Conservation (phyloP, 2,329 filamentous ascomycete genomes). For the Westerdykella sp. region DNA sequence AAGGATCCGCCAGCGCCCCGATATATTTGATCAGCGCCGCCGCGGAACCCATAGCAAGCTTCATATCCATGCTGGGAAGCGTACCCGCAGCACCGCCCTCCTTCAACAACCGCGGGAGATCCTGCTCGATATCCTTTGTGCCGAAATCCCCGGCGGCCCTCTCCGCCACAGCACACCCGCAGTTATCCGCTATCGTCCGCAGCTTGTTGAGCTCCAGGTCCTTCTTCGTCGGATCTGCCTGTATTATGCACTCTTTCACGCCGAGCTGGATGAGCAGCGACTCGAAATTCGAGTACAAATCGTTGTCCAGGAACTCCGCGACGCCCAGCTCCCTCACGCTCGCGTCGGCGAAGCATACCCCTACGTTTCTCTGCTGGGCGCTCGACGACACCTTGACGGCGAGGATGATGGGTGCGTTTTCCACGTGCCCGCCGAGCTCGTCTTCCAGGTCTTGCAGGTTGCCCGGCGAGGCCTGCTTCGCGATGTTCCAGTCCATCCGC, state of each 20-base stretch:
- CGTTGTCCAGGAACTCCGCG: slow-evolving; percentile 98
- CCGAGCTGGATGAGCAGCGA: slow-evolving; percentile 92
- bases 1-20: slow-evolving; percentile 78
- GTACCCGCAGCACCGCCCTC: slow-evolving; percentile 73
- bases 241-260: slow-evolving; percentile 88
- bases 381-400: slow-evolving; percentile 91
- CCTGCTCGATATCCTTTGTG: slow-evolving; percentile 90
- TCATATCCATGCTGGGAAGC: slow-evolving; percentile 84
- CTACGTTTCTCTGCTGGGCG: slow-evolving; percentile 79
- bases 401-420: slow-evolving; percentile 88
- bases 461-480: slow-evolving; percentile 84
- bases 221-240: slow-evolving; percentile 69
- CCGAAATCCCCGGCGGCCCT: slow-evolving; percentile 71
- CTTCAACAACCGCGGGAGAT: slow-evolving; percentile 78
- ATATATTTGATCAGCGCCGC: slow-evolving; percentile 93
- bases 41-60: slow-evolving; percentile 92
- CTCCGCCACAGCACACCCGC: slow-evolving; percentile 84
- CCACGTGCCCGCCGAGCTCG: slow-evolving; percentile 78
- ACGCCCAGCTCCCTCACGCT: slow-evolving; percentile 93
- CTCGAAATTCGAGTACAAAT: slow-evolving; percentile 96
- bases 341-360: slow-evolving; percentile 96
- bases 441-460: slow-evolving; percentile 97
- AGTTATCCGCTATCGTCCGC: slow-evolving; percentile 82
- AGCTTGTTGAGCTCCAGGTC: slow-evolving; percentile 86
- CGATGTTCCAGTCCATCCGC: slow-evolving; percentile 85